Evolutionary conservation across 352 stramenopile genomes (phyloP).

Genomic region (Phytophthora chlamydospora): DNA sequence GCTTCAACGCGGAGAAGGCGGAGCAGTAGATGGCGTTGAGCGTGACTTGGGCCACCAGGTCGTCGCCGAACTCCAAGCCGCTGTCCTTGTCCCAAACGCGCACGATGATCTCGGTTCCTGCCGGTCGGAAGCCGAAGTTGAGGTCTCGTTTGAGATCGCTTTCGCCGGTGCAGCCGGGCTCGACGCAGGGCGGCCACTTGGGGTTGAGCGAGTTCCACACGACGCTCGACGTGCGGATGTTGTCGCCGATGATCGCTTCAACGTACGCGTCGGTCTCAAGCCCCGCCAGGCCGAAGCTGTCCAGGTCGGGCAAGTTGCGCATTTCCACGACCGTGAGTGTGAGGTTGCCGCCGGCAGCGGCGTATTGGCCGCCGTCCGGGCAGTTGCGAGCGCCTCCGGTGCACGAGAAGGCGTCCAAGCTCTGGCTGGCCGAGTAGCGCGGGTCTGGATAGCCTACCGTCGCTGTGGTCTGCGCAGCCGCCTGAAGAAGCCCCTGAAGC

Average conservation of each 20-base stretch:
- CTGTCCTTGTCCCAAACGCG: conserved; percentile 80
- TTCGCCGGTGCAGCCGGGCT: conserved; percentile 48
- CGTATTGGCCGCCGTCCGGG: conserved; percentile 72
- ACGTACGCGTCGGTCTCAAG: conserved; percentile 83
- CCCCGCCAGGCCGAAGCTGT: conserved; percentile 71
- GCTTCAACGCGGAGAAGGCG: conserved; percentile 55
- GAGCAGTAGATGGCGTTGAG: conserved; percentile 87
- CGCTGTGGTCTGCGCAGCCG: conserved; percentile 55
- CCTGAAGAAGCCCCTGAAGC: conserved; percentile 1
- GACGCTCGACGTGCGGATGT: conserved; percentile 56
- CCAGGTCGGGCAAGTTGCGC: conserved; percentile 84
- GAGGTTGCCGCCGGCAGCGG: conserved; percentile 84
- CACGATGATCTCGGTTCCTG: conserved; percentile 78
- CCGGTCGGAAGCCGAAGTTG: conserved; percentile 85
- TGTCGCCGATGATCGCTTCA: conserved; percentile 74
- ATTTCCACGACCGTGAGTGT: conserved; percentile 87
- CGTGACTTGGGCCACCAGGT: conserved; percentile 75
- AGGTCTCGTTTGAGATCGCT: conserved; percentile 69
- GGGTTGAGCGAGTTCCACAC: conserved; percentile 83
- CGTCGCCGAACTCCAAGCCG: conserved; percentile 88
- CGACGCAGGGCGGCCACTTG: conserved; percentile 63
- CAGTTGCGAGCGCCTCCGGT: conserved; percentile 69
- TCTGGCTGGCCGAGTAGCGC: conserved; percentile 56
- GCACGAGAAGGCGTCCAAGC: conserved; percentile 74
- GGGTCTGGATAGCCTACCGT: conserved; percentile 72